Conservation (phyloP, 768 basidiomycete species). For the Chlorophyllum brunneum region DNA sequence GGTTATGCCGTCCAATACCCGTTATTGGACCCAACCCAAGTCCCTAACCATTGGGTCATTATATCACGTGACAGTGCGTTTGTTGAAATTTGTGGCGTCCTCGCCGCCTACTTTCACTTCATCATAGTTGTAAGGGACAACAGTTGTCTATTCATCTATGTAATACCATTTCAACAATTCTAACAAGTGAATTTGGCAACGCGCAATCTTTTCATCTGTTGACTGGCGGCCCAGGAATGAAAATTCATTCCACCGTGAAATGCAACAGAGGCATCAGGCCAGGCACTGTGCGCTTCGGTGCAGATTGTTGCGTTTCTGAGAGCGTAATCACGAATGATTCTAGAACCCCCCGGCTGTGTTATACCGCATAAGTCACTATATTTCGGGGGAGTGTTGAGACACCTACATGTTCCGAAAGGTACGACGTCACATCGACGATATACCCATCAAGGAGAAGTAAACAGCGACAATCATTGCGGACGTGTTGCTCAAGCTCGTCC, state of each 20-base stretch:
- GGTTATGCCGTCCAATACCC: conserved; percentile 7
- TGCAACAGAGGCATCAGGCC: conserved; percentile 51
- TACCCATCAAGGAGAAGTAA: conserved; percentile 57
- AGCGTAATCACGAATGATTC: conserved; percentile 50
- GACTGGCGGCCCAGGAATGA: conserved; percentile 57
- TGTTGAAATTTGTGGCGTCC: conserved; percentile 16
- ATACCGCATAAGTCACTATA: background rate
- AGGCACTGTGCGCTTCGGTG: conserved; percentile 16
- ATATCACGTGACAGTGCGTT: conserved; percentile 13
- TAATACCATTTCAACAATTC: no score
- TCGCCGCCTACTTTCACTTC: no score
- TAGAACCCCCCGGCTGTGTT: conserved; percentile 58
- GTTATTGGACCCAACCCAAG: conserved; percentile 3
- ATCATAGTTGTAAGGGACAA: no score
- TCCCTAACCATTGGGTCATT: background rate
- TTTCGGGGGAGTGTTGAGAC: background rate
- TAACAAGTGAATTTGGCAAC: conserved; percentile 32
- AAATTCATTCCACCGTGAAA: conserved; percentile 73
- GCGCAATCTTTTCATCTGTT: conserved; percentile 43
- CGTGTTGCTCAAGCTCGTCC: conserved; percentile 30
- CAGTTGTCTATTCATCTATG: no score
- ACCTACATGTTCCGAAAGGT: conserved; percentile 67
- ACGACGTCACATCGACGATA: conserved; percentile 57
- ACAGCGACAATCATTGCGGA: conserved; percentile 32
- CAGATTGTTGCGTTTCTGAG: conserved; percentile 12